These are phyloP conservation scores for Dictyostelium citrinum DNA, from an alignment of 78 protist species.

Conservation along the genomic window DNA sequence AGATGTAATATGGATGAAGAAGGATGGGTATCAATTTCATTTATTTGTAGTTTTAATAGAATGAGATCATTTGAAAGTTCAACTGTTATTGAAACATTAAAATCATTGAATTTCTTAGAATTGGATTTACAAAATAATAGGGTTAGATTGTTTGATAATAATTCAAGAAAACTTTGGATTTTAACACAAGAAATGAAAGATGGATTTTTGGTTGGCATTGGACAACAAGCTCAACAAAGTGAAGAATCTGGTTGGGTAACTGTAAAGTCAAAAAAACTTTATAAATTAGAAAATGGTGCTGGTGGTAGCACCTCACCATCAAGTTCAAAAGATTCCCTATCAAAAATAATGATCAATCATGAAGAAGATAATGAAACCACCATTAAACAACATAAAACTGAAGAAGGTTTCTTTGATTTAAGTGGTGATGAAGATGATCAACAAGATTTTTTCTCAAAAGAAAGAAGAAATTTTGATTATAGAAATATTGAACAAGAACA, in stretches of 20 bases:
- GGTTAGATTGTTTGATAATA: background rate
- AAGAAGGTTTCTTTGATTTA: slow-evolving; percentile 41
- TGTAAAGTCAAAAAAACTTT: slow-evolving; percentile 21
- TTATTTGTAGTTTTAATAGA: slow-evolving; percentile 74
- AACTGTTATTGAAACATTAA: background rate
- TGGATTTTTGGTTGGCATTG: background rate
- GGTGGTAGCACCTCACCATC: background rate
- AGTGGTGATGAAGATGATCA: background rate
- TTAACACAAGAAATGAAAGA: background rate
- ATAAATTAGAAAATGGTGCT: background rate
- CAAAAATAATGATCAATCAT: background rate
- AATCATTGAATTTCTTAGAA: background rate
- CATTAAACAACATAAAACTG: slow-evolving; percentile 1
- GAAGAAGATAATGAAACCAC: background rate
- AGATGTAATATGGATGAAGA: slow-evolving; percentile 80
- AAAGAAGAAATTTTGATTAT: slow-evolving; percentile 53
- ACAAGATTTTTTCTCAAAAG: slow-evolving; percentile 44
- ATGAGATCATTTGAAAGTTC: slow-evolving; percentile 37
- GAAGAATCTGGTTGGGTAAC: slow-evolving; percentile 24
- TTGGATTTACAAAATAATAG: background rate
- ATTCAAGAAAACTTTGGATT: background rate
- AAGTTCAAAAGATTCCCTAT: background rate
- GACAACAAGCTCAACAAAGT: background rate
- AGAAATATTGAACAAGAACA: slow-evolving; percentile 18
- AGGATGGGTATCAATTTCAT: slow-evolving; percentile 76